Conservation (phyloP, 345 rosid genomes). For the Gossypium sturtianum region DNA sequence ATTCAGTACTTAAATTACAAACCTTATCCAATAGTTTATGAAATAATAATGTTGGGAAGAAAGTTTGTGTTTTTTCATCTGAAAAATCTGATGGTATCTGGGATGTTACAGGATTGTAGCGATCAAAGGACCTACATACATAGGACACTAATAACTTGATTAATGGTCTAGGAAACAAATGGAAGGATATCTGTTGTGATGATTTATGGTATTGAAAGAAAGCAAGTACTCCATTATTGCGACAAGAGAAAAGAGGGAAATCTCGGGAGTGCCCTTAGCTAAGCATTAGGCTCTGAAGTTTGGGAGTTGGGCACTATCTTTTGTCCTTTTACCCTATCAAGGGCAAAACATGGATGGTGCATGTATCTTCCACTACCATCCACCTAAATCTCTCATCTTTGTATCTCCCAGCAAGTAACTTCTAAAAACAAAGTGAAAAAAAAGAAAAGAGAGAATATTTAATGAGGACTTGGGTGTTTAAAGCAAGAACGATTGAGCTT, state of each 20-base stretch:
- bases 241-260: neutral
- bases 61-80: too few relatives aligned
- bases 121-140: neutral
- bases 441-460: too few relatives aligned
- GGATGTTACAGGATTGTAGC: neutral
- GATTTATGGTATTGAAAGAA: neutral
- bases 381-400: slow-evolving; percentile 6
- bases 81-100: too few relatives aligned
- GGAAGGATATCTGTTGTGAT: neutral
- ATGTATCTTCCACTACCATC: slow-evolving; percentile 13
- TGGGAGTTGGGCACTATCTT: neutral
- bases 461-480: too few relatives aligned
- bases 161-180: neutral
- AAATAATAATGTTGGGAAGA: too few relatives aligned
- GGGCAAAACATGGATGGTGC: slow-evolving; percentile 14
- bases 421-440: too few relatives aligned
- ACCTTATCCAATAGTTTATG: too few relatives aligned
- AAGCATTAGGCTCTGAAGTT: neutral
- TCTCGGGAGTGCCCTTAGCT: neutral
- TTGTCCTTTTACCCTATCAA: neutral
- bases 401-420: too few relatives aligned
- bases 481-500: too few relatives aligned
- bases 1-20: too few relatives aligned
- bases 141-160: neutral
- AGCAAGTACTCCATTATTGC: neutral